These are phyloP conservation scores for Rickenella mellea DNA, from an alignment of 768 basidiomycete genomes.

Conservation along the genomic window DNA sequence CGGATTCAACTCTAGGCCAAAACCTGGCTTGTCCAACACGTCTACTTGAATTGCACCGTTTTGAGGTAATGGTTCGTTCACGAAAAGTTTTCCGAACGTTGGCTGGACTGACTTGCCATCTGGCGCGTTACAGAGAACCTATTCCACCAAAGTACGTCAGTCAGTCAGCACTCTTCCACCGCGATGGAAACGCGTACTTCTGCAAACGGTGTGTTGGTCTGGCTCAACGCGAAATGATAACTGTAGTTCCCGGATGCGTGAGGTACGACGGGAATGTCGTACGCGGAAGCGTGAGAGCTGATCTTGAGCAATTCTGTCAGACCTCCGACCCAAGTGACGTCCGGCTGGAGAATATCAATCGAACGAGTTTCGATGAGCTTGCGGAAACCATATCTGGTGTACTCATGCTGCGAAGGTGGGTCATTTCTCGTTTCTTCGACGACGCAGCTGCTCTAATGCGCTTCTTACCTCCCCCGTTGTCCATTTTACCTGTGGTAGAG, in stretches of 20 bases:
- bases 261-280: slow-evolving; percentile 38
- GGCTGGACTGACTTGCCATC: slow-evolving; percentile 31
- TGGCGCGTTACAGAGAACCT: slow-evolving; percentile 27
- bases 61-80: slow-evolving; percentile 28
- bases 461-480: slow-evolving; percentile 20
- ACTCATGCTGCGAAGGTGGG: slow-evolving; percentile 17
- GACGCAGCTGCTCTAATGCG: not conserved
- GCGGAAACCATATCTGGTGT: slow-evolving; percentile 23
- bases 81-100: slow-evolving; percentile 32
- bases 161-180: not conserved
- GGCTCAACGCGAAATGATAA: slow-evolving; percentile 35
- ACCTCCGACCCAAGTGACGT: slow-evolving; percentile 23
- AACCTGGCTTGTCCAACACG: slow-evolving; percentile 25
- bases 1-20: slow-evolving; percentile 31
- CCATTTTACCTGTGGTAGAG: slow-evolving; percentile 21
- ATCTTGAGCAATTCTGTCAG: slow-evolving; percentile 24
- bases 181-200: slow-evolving; percentile 14
- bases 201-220: slow-evolving; percentile 26
- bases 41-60: slow-evolving; percentile 25
- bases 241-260: slow-evolving; percentile 39
- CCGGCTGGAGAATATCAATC: slow-evolving; percentile 21
- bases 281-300: slow-evolving; percentile 28
- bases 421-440: not conserved
- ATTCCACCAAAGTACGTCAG: slow-evolving; percentile 16
- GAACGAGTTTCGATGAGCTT: slow-evolving; percentile 21